Percentiles rank a stretch among this genome's conserved stretches.
These are phyloP conservation scores for Colletotrichum sp. DNA, from an alignment of 2,329 filamentous ascomycete genomes.

Conservation along the genomic window DNA sequence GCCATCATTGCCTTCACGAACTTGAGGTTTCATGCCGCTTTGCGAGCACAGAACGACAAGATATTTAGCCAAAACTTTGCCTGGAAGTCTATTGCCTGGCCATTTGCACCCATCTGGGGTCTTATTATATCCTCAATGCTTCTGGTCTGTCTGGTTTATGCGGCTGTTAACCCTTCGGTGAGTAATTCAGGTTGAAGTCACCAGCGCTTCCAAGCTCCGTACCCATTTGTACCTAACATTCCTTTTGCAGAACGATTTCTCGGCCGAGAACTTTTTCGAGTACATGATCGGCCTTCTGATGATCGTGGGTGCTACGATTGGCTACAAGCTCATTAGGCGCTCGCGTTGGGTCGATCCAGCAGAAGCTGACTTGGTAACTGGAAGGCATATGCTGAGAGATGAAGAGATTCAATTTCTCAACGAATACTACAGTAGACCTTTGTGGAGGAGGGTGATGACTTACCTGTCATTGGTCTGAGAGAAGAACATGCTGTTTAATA, in stretches of 20 bases:
- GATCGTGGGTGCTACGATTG: neutral
- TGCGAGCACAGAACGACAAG: neutral
- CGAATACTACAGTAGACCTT: neutral
- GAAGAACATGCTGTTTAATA: neutral
- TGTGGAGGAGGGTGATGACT: neutral
- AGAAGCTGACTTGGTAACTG: neutral
- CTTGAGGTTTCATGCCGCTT: neutral
- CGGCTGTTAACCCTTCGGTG: neutral
- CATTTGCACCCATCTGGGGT: neutral
- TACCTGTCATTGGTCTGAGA: neutral
- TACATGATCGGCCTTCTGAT: neutral
- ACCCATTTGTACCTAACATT: neutral
- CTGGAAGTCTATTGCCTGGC: neutral
- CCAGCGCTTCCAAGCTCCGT: neutral
- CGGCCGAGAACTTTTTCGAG: neutral
- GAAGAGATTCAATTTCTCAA: neutral
- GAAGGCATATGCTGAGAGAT: neutral
- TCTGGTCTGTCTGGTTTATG: neutral
- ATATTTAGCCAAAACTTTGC: neutral
- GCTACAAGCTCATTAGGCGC: neutral
- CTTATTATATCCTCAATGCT: neutral
- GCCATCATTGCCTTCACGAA: neutral
- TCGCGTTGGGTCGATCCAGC: neutral
- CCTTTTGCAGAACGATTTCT: neutral
- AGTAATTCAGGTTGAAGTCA: neutral